These are phyloP conservation scores for Diaporthe sp. DNA, from an alignment of 2,329 filamentous ascomycete genomes.

Conservation along the genomic window DNA sequence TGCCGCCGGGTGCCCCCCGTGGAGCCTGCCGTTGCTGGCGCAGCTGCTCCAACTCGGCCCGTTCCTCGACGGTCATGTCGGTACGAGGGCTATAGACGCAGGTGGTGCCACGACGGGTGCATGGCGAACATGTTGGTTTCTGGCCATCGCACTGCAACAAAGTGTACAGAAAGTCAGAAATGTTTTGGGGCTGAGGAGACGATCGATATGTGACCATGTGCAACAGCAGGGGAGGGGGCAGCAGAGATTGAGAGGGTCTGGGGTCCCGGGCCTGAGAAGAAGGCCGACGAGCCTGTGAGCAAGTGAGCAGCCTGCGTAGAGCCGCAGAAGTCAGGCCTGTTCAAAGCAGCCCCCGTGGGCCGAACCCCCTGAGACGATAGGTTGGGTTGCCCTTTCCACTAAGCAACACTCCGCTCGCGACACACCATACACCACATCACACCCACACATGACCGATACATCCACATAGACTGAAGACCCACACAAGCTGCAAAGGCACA, in stretches of 20 bases:
- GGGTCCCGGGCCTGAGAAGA: not conserved
- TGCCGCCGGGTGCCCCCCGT: not conserved
- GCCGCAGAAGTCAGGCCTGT: not conserved
- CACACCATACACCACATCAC: not conserved
- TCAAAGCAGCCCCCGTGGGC: not conserved
- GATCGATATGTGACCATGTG: not conserved
- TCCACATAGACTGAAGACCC: not conserved
- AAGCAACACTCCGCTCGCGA: not conserved
- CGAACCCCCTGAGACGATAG: too few relatives aligned
- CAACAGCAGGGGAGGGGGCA: not conserved
- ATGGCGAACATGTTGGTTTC: too few relatives aligned
- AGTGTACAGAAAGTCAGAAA: not conserved
- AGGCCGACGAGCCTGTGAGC: not conserved
- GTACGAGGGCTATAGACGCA: too few relatives aligned
- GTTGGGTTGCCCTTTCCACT: too few relatives aligned
- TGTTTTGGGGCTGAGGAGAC: not conserved
- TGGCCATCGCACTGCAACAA: too few relatives aligned
- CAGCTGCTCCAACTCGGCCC: conserved; percentile 17
- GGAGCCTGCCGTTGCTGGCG: conserved; percentile 6
- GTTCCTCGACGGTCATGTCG: too few relatives aligned
- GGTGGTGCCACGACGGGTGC: too few relatives aligned
- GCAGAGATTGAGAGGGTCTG: not conserved
- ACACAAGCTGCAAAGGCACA: not conserved
- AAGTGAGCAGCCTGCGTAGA: too few relatives aligned
- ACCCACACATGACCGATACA: not conserved